These are phyloP conservation scores for Metschnikowia aberdeeniae DNA, from an alignment of 805 yeast genomes.

Conservation along the genomic window DNA sequence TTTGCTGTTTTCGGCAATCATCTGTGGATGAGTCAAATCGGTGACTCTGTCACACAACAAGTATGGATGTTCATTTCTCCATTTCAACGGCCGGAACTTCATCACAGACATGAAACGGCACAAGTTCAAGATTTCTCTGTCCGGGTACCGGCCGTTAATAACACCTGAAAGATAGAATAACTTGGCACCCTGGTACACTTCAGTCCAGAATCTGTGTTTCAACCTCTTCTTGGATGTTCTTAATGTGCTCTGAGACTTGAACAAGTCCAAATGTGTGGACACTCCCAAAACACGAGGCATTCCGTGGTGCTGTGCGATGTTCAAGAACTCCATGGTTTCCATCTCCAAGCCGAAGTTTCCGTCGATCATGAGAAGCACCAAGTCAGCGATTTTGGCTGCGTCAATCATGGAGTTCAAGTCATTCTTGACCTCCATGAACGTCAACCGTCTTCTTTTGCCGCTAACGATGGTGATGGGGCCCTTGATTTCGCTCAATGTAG, in stretches of 20 bases:
- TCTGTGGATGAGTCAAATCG: conserved; percentile 89
- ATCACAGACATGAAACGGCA: conserved; percentile 91
- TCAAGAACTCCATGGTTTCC: conserved; percentile 99
- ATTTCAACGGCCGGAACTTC: conserved; percentile 98
- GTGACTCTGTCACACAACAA: conserved; percentile 85
- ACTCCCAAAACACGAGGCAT: conserved; percentile 97
- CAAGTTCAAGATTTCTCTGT: conserved; percentile 87
- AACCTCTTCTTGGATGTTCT: conserved; percentile 88
- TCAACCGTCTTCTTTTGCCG: conserved; percentile 87
- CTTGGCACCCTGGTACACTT: conserved; percentile 97
- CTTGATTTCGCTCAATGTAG: conserved; percentile 76
- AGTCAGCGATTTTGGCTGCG: conserved; percentile 91
- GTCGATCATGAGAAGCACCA: conserved; percentile 84
- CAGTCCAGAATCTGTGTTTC: conserved; percentile 97
- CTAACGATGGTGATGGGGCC: conserved; percentile 97
- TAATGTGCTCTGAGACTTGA: conserved; percentile 83
- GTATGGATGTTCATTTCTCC: conserved; percentile 99
- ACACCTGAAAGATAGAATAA: conserved; percentile 92
- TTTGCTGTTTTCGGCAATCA: conserved; percentile 72
- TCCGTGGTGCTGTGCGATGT: conserved; percentile 96
- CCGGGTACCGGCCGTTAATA: conserved; percentile 95
- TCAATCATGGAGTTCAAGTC: conserved; percentile 96
- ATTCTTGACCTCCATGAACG: conserved; percentile 88
- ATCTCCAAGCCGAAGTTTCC: conserved; percentile 98
- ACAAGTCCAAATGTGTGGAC: conserved; percentile 91